Evolutionary conservation across 306 rosid genomes (phyloP).

Genomic region (Prunus campanulata): DNA sequence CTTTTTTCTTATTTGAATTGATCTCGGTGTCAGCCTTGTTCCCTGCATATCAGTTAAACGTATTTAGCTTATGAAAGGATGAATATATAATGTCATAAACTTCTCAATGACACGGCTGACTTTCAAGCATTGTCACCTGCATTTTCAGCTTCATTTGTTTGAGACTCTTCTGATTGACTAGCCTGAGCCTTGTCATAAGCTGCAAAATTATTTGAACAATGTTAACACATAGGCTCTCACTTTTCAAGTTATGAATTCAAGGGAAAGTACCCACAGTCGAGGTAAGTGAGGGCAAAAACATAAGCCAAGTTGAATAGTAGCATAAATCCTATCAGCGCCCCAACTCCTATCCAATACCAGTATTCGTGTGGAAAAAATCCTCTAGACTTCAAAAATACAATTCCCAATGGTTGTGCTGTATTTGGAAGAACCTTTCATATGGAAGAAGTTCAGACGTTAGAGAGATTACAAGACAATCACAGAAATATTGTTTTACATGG

Average conservation of each 20-base stretch:
- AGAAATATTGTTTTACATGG: neutral
- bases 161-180: slow-evolving; percentile 29
- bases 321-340: slow-evolving; percentile 48
- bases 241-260: neutral
- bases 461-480: too few relatives aligned
- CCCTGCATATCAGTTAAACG: slow-evolving; percentile 17
- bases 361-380: neutral
- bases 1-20: slow-evolving; percentile 35
- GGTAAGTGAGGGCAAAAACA: slow-evolving; percentile 46
- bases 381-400: too few relatives aligned
- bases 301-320: slow-evolving; percentile 43
- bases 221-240: neutral
- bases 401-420: too few relatives aligned
- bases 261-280: slow-evolving; percentile 40
- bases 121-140: neutral
- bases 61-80: too few relatives aligned
- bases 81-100: too few relatives aligned
- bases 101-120: too few relatives aligned
- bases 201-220: slow-evolving; percentile 18
- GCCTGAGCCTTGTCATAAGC: slow-evolving; percentile 43
- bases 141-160: slow-evolving; percentile 10
- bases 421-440: too few relatives aligned
- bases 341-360: slow-evolving; percentile 75
- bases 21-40: slow-evolving; percentile 8
- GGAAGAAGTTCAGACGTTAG: too few relatives aligned